These are phyloP conservation scores for Calonectria multiphialidica DNA, from an alignment of 2,329 filamentous ascomycete genomes.

Conservation along the genomic window DNA sequence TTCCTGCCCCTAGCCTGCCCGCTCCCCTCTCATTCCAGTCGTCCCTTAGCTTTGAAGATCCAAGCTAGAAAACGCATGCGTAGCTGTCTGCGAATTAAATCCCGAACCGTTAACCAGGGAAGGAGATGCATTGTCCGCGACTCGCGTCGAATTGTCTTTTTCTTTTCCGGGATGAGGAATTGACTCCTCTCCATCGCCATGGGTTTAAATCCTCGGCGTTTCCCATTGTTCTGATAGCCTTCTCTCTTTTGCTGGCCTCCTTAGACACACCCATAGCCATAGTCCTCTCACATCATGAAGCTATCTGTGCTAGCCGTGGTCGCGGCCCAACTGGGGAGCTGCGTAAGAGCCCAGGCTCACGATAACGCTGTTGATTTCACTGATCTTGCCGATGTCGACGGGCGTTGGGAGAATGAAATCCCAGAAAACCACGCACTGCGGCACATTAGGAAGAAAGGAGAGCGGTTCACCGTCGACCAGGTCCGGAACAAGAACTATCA, in stretches of 20 bases:
- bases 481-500: conserved; percentile 50
- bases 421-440: conserved; percentile 19
- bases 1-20: background rate
- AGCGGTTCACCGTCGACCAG: conserved; percentile 47
- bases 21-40: background rate
- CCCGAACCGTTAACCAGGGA: background rate
- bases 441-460: conserved; percentile 15
- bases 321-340: conserved; percentile 10
- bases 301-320: background rate
- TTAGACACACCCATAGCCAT: background rate
- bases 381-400: background rate
- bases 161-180: background rate
- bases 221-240: background rate
- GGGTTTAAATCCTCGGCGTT: background rate
- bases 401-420: conserved; percentile 22
- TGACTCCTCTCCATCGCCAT: background rate
- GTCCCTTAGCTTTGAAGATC: background rate
- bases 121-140: background rate
- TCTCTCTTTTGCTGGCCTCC: background rate
- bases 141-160: background rate
- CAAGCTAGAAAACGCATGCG: background rate
- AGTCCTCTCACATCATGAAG: conserved; percentile 23
- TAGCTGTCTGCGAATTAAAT: background rate
- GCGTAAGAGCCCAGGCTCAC: background rate
- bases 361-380: background rate